These are phyloP conservation scores for Candida koratica DNA, from an alignment of 805 yeast species.

Conservation along the genomic window DNA sequence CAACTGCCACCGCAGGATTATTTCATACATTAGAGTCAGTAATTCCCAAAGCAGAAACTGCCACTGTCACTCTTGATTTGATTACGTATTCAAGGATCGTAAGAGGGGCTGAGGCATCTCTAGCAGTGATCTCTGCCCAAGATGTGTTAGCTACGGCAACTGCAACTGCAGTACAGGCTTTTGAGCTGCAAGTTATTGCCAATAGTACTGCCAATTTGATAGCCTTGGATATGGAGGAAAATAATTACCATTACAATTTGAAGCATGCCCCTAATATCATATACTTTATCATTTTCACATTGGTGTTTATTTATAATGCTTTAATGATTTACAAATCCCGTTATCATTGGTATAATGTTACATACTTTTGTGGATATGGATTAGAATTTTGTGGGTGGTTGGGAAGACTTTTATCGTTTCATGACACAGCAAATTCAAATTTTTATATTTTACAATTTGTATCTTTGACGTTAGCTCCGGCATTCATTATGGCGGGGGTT, in stretches of 20 bases:
- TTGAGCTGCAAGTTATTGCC: constrained; percentile 32
- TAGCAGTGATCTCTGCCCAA: constrained; percentile 32
- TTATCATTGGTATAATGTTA: constrained; percentile 38
- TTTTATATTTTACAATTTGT: constrained; percentile 32
- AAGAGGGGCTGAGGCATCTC: constrained; percentile 37
- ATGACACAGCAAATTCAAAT: constrained; percentile 19
- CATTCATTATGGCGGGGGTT: constrained; percentile 42
- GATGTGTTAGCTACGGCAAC: constrained; percentile 40
- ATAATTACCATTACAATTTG: constrained; percentile 23
- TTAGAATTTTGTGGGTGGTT: constrained; percentile 37
- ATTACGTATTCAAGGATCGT: constrained; percentile 20
- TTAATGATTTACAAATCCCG: constrained; percentile 30
- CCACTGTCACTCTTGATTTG: constrained; percentile 13
- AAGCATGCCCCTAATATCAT: constrained; percentile 30
- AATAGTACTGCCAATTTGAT: constrained; percentile 31
- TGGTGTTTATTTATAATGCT: constrained; percentile 22
- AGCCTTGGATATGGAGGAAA: constrained; percentile 26
- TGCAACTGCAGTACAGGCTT: constrained; percentile 19
- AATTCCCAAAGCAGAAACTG: neutral
- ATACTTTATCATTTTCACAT: constrained; percentile 25
- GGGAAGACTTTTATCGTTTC: constrained; percentile 32
- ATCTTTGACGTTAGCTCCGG: constrained; percentile 38
- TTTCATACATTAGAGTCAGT: constrained; percentile 9
- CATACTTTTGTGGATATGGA: constrained; percentile 34
- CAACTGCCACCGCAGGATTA: constrained; percentile 11